These are phyloP conservation scores for Conticribra guillardii DNA, from an alignment of 108 stramenopile species.

Conservation along the genomic window DNA sequence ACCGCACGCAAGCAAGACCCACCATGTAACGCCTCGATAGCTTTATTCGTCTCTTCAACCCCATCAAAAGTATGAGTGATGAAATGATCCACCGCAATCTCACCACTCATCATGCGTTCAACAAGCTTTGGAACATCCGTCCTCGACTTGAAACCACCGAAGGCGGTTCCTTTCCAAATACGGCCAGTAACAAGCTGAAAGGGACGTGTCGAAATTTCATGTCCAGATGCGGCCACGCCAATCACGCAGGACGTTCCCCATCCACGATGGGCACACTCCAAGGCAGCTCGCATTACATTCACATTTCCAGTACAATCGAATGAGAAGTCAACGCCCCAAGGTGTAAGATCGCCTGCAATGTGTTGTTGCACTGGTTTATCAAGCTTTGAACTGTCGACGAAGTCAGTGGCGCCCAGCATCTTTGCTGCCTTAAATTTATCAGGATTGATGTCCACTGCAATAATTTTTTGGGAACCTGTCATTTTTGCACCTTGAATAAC, in stretches of 20 bases:
- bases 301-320: constrained; percentile 97
- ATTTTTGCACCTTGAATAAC: constrained; percentile 89
- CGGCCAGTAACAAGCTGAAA: constrained; percentile 95
- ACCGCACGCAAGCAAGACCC: constrained; percentile 90
- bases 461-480: constrained; percentile 87
- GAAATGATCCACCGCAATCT: constrained; percentile 93
- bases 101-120: constrained; percentile 68
- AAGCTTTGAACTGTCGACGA: constrained; percentile 83
- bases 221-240: constrained; percentile 94
- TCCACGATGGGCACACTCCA: constrained; percentile 87
- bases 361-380: constrained; percentile 86
- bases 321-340: constrained; percentile 96
- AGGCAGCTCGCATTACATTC: constrained; percentile 91
- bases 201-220: constrained; percentile 96
- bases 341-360: constrained; percentile 84
- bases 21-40: constrained; percentile 91
- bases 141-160: constrained; percentile 92
- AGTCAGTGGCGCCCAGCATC: constrained; percentile 93
- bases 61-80: constrained; percentile 92
- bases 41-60: constrained; percentile 90
- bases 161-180: constrained; percentile 92
- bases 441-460: constrained; percentile 92
- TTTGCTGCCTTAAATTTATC: constrained; percentile 83
- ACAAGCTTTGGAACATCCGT: constrained; percentile 88
- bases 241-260: constrained; percentile 93